Conservation (phyloP, 129 eudicot genomes). For the Tagetes erecta region DNA sequence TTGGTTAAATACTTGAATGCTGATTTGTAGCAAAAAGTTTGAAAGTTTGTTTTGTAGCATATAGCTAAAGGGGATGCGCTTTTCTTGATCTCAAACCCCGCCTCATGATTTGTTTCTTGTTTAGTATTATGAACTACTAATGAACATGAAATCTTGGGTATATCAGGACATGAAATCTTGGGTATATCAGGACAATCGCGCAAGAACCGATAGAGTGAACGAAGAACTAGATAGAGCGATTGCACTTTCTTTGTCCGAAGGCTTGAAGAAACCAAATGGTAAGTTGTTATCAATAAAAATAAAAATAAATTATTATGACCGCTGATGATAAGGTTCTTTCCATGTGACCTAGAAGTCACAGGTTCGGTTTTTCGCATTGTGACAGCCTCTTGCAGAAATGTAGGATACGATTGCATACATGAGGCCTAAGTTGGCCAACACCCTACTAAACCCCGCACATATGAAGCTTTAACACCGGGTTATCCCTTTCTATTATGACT, state of each 20-base stretch:
- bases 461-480: too few species aligned
- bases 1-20: constrained; percentile 25
- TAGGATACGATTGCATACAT: too few species aligned
- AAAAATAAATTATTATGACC: too few species aligned
- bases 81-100: constrained; percentile 33
- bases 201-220: constrained; percentile 66
- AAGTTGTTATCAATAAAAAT: constrained; percentile 9
- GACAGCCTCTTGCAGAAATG: too few species aligned
- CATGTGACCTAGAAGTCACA: too few species aligned
- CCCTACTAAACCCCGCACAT: too few species aligned
- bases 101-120: constrained; percentile 19
- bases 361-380: too few species aligned
- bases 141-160: neutral
- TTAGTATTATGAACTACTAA: constrained; percentile 4
- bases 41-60: constrained; percentile 35
- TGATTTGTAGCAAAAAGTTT: constrained; percentile 15
- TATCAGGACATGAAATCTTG: too few species aligned
- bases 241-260: constrained; percentile 83
- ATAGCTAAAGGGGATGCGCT: constrained; percentile 34
- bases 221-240: constrained; percentile 89
- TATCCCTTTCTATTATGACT: too few species aligned
- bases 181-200: constrained; percentile 67
- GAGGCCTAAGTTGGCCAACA: too few species aligned
- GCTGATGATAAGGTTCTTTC: too few species aligned
- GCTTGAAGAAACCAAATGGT: constrained; percentile 72